Conservation (phyloP, 2,329 filamentous ascomycete genomes). For the Emmonsiellopsis sp. region DNA sequence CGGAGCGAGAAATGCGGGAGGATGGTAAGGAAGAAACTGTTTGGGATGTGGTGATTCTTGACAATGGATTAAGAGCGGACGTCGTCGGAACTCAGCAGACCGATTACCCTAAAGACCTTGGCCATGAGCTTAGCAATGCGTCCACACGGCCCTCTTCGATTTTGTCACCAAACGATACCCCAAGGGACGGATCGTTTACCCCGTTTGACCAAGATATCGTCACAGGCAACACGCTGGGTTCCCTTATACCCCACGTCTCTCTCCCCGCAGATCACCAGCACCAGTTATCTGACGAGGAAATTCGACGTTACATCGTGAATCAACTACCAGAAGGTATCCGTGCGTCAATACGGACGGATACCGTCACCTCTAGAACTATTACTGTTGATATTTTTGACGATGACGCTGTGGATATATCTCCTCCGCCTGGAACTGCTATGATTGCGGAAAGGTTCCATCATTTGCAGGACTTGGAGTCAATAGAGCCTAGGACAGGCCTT, state of each 20-base stretch:
- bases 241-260: constrained; percentile 18
- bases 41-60: constrained; percentile 41
- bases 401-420: constrained; percentile 30
- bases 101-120: constrained; percentile 27
- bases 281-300: constrained; percentile 35
- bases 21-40: constrained; percentile 35
- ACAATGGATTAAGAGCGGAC: constrained; percentile 37
- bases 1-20: constrained; percentile 30
- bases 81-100: constrained; percentile 34
- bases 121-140: constrained; percentile 26
- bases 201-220: constrained; percentile 27
- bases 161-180: constrained; percentile 22
- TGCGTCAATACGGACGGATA: constrained; percentile 34
- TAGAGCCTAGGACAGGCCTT: constrained; percentile 18
- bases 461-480: constrained; percentile 40
- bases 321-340: constrained; percentile 34
- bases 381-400: constrained; percentile 38
- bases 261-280: constrained; percentile 27
- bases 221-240: constrained; percentile 15
- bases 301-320: constrained; percentile 38
- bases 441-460: constrained; percentile 39
- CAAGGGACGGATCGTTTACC: constrained; percentile 28
- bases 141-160: constrained; percentile 47
- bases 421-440: constrained; percentile 37
- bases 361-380: constrained; percentile 36